Percentiles rank a stretch among this genome's conserved stretches.
These are phyloP conservation scores for Musa troglodytarum DNA, from an alignment of 176 grass and related monocot species.

Conservation along the genomic window DNA sequence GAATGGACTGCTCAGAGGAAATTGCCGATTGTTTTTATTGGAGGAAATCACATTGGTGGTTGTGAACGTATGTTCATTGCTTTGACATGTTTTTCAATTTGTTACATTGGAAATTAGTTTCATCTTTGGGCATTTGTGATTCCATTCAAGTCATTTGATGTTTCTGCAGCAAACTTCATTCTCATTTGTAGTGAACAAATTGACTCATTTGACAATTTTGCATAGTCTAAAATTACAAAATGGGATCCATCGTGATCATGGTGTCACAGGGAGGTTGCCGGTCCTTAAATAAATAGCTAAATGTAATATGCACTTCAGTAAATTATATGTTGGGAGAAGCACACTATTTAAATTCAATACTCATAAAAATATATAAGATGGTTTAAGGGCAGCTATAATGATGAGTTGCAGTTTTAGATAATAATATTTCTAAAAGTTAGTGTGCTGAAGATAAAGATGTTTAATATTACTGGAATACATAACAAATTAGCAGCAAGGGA, in stretches of 20 bases:
- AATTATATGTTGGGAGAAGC: neutral
- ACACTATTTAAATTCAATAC: no score
- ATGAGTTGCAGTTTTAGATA: no score
- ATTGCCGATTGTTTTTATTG: conserved; percentile 83
- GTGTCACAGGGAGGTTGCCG: neutral
- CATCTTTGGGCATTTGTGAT: conserved; percentile 2
- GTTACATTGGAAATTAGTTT: neutral
- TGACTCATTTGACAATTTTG: neutral
- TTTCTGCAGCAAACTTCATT: no score
- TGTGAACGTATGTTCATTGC: conserved; percentile 45
- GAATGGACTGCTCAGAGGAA: conserved; percentile 69
- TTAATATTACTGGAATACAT: no score
- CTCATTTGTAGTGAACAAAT: neutral
- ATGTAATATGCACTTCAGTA: neutral
- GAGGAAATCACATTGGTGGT: conserved; percentile 64
- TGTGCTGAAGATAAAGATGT: no score
- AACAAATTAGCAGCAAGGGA: no score
- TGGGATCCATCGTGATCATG: neutral
- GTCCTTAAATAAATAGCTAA: neutral
- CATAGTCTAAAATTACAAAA: neutral
- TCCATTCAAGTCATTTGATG: neutral
- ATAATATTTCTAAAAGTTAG: no score
- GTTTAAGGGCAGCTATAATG: no score
- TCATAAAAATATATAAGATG: no score
- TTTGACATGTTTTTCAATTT: conserved; percentile 3